phyloP scores from a whole-genome alignment of 2,329 filamentous ascomycete species.

The Rasamsonia emersonii region DNA sequence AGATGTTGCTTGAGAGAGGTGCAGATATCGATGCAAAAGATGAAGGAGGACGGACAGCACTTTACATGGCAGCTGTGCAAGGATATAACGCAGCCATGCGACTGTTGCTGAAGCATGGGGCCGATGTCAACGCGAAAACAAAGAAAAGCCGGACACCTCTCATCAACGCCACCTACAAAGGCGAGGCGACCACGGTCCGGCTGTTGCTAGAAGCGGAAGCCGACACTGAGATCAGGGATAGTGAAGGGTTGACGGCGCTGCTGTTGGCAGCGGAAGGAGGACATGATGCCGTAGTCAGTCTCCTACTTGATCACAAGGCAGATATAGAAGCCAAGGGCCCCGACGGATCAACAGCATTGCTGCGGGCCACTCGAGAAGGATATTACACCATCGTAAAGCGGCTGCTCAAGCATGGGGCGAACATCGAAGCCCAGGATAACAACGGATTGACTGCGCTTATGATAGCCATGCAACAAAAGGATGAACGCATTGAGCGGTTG shows the following conservation, averaged over 20 bases:
- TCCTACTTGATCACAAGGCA: too few species aligned
- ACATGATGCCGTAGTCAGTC: too few species aligned
- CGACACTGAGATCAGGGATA: background rate
- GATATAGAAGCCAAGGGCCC: too few species aligned
- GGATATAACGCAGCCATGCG: background rate
- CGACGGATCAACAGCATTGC: too few species aligned
- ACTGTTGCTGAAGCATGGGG: slow-evolving; percentile 1
- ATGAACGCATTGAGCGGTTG: too few species aligned
- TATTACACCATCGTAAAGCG: background rate
- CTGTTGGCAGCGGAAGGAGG: too few species aligned
- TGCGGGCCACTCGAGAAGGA: background rate
- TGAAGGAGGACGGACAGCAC: slow-evolving; percentile 1
- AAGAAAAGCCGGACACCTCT: too few species aligned
- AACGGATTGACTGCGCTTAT: too few species aligned
- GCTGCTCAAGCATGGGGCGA: background rate
- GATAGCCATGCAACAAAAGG: too few species aligned
- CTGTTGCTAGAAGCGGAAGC: background rate
- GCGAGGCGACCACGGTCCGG: background rate
- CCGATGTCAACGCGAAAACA: too few species aligned
- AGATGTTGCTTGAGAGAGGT: slow-evolving; percentile 3
- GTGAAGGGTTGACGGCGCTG: background rate
- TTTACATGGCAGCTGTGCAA: background rate
- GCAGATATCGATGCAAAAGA: slow-evolving; percentile 3
- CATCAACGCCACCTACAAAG: too few species aligned
- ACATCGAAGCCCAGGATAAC: background rate